Base-by-base conservation (phyloP, 257 asterid genomes). In the Nicotiana undulata region DNA sequence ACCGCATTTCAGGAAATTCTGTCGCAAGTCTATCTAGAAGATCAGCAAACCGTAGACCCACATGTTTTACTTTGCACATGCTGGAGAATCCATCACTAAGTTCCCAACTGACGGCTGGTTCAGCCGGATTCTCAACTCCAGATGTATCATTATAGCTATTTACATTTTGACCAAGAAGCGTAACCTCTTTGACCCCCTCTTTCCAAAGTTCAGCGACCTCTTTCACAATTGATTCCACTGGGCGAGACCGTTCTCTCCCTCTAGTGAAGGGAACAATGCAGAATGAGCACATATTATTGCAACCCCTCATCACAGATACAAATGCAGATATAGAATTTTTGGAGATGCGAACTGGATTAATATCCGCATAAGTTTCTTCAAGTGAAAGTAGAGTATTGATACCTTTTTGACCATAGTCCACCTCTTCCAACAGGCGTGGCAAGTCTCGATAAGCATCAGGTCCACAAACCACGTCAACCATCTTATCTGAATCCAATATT, bases 251-350 rank as follows among this genome's bases (percentile, higher is more conserved):
- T 84, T 95, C 99, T 76, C 97, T 88, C 81, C 98, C 99, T 86
- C 99, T 90, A 32, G 99, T 95, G 90, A 95, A 95, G 83, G 99
- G 99, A 76, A 95, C 99, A 70, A 95, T 95, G 90, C 99, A 95
- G 84, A 95, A 95, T 16, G 98, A 92, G 87, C 99, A 95, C 99
- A 93, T 93, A 74, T 95, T 95, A 79, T 95, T 95, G 91, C 99
- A 95, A 51, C 99, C 99, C 90, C 98, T 91, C 99, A 95, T 95
- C 59, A 95, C 85, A 24, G 99, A 95, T 84, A 95, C 99, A 84
- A 95, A 95, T 17, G 99, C 99, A 83, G 93, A 88, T 66, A 93
- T 91, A 1, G 97, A 91, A 87, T 91, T 93, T 88, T 95, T 95
- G 20, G 99, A 86, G 40, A 95, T 91, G 46, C 99, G 99, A 58